Base-by-base conservation (phyloP, 1,284 basidiomycete species). In the Cryptococcus depauperatus region DNA sequence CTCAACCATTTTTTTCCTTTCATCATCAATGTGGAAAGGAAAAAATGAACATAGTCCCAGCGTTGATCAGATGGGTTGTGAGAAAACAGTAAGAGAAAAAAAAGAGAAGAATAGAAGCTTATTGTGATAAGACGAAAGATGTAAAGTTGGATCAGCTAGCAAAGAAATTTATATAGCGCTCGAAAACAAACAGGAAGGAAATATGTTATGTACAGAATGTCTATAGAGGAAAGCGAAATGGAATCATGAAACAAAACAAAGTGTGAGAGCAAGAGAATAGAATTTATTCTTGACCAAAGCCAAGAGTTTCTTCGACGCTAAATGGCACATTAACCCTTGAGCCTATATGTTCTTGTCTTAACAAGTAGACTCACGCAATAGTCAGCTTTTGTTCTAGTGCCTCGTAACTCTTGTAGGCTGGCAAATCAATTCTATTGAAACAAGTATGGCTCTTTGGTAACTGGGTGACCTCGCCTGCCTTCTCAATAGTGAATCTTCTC, bases 401-500 rank as follows among this genome's bases (percentile, higher is more conserved):
- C 62, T 86, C 83, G 62, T 88, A 92, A 63, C 86, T 83, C 65
- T 85, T 82, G 72, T 95, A 96, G 26, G 88, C 85, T 9, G 91
- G 92, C 35, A 96, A 72, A 68, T 96, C 91, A 54, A 74, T 72
- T 37, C 88, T 77, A 68, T 92, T 92, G 76, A 92, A 91, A 69
- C 91, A 93, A 0, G 90, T 93, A 54, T 76, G 75, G 57, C 82
- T 84, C 72, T 90, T 83, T 7, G 90, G 91, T 50, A 95, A 71
- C 55, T 90, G 87, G 34, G 80, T 81, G 26, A 88, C 84, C 69
- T 93, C 88, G n/a, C 90, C 90, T 39, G 84, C 85, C 71, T 93
- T 95, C 73, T 95, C 91, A 55, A 96, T 93, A 13, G 90, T 95
- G 71, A 95, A 95, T 50, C 90, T 54, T 45, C 90, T 76, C 4